A percentile compares a stretch with the other conserved stretches of the same genome.
Conservation (phyloP, 2,329 filamentous ascomycete genomes). For the Ophiostoma populinum region DNA sequence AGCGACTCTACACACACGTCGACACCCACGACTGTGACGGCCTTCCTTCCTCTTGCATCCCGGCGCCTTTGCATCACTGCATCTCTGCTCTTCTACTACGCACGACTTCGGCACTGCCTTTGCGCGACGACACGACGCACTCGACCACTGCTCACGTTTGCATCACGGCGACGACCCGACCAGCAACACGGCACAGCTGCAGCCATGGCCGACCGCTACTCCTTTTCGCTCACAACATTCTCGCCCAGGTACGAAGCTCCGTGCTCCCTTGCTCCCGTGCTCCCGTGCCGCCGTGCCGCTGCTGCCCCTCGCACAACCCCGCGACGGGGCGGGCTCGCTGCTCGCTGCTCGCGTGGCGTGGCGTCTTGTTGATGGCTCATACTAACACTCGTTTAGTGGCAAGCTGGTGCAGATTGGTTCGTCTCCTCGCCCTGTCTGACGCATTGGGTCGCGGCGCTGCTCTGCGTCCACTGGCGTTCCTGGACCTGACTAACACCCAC, state of each 20-base stretch:
- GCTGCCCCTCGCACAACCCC: too few relatives aligned
- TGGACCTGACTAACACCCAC: constrained; percentile 6
- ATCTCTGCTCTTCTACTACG: not conserved
- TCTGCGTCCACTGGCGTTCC: too few relatives aligned
- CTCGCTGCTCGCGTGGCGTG: too few relatives aligned
- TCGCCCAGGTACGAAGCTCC: constrained; percentile 96
- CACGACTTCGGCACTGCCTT: not conserved
- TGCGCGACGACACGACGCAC: too few relatives aligned
- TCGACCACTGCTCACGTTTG: not conserved
- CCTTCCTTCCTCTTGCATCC: too few relatives aligned
- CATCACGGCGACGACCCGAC: not conserved
- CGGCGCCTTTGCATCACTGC: not conserved
- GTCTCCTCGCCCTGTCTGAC: constrained; percentile 6
- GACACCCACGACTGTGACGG: too few relatives aligned
- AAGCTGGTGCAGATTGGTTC: constrained; percentile 95
- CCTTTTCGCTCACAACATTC: constrained; percentile 98
- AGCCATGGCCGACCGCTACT: constrained; percentile 91
- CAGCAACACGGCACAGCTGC: constrained; percentile 13
- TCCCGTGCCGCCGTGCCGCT: too few relatives aligned
- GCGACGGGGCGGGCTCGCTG: not conserved
- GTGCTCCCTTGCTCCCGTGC: constrained; percentile 1
- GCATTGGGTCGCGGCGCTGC: too few relatives aligned
- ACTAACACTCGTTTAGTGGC: constrained; percentile 41
- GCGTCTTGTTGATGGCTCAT: too few relatives aligned
- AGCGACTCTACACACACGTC: too few relatives aligned